Base-by-base conservation (phyloP, 1,284 basidiomycete species). In the Sporisorium iseilematis-ciliati region DNA sequence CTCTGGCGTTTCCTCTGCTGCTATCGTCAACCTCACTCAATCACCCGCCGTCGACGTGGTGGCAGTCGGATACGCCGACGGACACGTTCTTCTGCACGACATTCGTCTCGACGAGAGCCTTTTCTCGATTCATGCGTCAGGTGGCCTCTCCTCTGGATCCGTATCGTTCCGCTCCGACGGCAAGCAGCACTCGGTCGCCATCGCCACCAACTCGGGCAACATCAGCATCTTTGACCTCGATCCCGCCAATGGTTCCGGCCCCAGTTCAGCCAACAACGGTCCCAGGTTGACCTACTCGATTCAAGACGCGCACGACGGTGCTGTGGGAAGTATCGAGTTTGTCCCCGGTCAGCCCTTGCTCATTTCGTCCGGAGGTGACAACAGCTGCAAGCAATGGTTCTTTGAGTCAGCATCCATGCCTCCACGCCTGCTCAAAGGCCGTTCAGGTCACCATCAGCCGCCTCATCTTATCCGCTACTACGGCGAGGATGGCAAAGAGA, bases 31-130 rank as follows among this genome's bases (percentile, higher is more conserved):
- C 40, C 85, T 99, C 48, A 90, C 90, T 0, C 97, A 98, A 83
- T 95, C 94, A 11, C 96, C 97, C 18, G 97, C 96, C 7, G 91
- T 99, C 60, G 97, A 99, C 81, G 93, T 99, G 7, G 88, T 99
- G 31, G 97, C 93, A 14, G 88, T 98, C 58, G 96, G 95, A 0
- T 95, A 93, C 81, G 88, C 91, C 0, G 93, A 93, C 4, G 96
- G 97, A 41, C 91, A 92, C 77, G 91, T 97, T 38, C 91, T 92
- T 0, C 88, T 99, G 7, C 92, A 95, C 79, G 96, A 99, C 84
- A 89, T 98, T 58, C 90, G 93, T 35, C 89, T 93, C 16, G 95
- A 96, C 77, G 95, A 97, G 85, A 58, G 58, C 20, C 66, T 78
- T 16, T 92, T 97, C 88, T 89, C 91, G 52, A 91, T 97, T 86